Conservation (phyloP, 495 filamentous ascomycete species). For the Neurospora terricola region DNA sequence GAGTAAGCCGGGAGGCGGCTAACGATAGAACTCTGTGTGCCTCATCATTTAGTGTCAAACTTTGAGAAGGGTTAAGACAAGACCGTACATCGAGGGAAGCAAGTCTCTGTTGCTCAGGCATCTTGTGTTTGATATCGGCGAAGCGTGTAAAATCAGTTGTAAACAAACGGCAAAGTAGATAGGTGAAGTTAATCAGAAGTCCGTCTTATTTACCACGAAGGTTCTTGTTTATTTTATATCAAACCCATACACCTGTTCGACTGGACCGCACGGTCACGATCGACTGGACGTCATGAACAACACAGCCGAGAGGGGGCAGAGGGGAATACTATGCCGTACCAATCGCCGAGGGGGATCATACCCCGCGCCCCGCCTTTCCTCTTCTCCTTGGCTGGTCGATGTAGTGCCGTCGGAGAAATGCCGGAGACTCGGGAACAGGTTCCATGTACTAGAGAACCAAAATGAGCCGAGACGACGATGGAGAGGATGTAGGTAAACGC, state of each 20-base stretch:
- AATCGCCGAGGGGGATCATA: background rate
- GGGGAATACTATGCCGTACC: background rate
- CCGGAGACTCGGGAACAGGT: slow-evolving; percentile 19
- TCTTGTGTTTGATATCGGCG: slow-evolving; percentile 2
- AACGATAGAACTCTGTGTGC: slow-evolving; percentile 27
- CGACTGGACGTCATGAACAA: background rate
- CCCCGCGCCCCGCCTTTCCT: background rate
- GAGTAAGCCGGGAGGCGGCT: slow-evolving; percentile 56
- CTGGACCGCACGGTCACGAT: background rate
- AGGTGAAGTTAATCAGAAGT: background rate
- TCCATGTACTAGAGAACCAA: background rate
- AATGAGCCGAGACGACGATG: background rate
- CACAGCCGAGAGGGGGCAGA: background rate
- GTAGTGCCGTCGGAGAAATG: slow-evolving; percentile 17
- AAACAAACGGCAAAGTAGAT: background rate
- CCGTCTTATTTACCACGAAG: background rate
- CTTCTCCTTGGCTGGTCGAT: background rate
- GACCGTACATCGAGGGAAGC: slow-evolving; percentile 25
- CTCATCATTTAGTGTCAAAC: slow-evolving; percentile 3
- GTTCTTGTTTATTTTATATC: background rate
- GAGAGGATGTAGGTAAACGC: background rate
- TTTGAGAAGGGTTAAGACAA: background rate
- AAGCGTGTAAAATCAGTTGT: background rate
- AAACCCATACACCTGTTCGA: background rate
- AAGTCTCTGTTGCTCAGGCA: slow-evolving; percentile 18